Base-by-base conservation (phyloP, 352 stramenopile genomes). In the Phytophthora pini region DNA sequence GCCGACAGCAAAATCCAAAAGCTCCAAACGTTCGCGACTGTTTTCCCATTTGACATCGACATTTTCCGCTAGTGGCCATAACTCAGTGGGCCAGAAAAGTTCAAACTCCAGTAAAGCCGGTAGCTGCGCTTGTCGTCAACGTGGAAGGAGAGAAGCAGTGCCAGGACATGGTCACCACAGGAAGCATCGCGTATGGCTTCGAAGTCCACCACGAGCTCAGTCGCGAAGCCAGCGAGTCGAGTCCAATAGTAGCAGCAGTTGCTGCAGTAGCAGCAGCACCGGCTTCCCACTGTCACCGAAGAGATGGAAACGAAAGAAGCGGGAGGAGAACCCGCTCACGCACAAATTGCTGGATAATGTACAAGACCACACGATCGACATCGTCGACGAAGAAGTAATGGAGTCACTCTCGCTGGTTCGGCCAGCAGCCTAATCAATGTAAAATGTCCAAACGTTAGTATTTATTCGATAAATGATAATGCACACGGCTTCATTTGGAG, bases 401-500 rank as follows among this genome's bases (percentile, higher is more conserved):
- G 49, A 70, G 10, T 59, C 61, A 34, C 41, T 53, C 1, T 48
- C 62, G 11, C 41, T 73, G 24, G 49, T 45, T 53, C 65, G 52
- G 22, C 54, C 61, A 52, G 61, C 61, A 13, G 61, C 56, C 17
- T 73, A 55, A 62, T 27, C 45, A 54, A 40, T 61, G 46, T 66
- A 62, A 64, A 49, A 36, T 56, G 56, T 32, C 38, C 29, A 59
- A 15, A 17, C 24, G 41, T 53, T 54, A 62, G 38, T 57, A 56
- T 61, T 27, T 49, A 61, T 15, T 26, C 20, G 24, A 31, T n/a
- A 36, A 20, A 29, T 31, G 43, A 15, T 13, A 24, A 56, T 27
- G 5, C 38, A 53, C 11, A 24, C 27, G 32, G 44, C 55, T 57
- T 65, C 51, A 91, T 75, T 89, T 89, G n/a, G 79, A 76, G 68